Evolutionary conservation across 805 yeast genomes (phyloP), one percentile per base, ranked within the genome.

Genomic region (Zygoascus biomembranicola): DNA sequence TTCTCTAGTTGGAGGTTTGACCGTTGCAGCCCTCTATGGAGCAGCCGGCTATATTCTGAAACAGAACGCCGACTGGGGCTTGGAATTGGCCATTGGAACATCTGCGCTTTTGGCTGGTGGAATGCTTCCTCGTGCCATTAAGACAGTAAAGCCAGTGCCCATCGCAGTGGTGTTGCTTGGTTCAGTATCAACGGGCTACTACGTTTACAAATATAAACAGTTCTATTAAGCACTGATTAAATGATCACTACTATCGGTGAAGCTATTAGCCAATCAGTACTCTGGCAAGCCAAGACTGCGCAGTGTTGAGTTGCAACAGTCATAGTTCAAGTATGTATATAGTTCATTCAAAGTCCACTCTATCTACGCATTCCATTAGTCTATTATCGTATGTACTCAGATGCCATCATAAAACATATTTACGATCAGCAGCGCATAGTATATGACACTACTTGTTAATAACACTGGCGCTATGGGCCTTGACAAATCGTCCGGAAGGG

Each of bases 401-500:
- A 23, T 6, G 6, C 28, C 28, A 23, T 23, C 28, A 23, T 23
- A 23, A 23, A 23, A 23, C 28, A 23, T 23, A 23, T 23, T 23
- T 4, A 23, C 28, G 28, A 23, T 23, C 6, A 23, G 28, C 6
- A 23, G 28, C 28, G 28, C 28, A 23, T 23, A 23, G 28, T 23
- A 23, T 23, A 23, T 23, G 28, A 6, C 28, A 4, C 28, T 23
- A 23, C 28, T 23, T 23, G 28, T 52, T n/a, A 19, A 37, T 52
- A 14, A 59, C 57, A 31, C 52, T 54, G 19, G 63, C 57, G 14
- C 53, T 56, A 72, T 94, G 99, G 63, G 86, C 82, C 76, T 87
- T 81, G 62, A 96, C 97, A 69, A 77, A 92, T 77, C 99, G 87
- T 61, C 99, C 99, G 53, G 96, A 87, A 52, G 99, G 99, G 73